Conservation (phyloP, 306 rosid species). For the Dicorynia guianensis region DNA sequence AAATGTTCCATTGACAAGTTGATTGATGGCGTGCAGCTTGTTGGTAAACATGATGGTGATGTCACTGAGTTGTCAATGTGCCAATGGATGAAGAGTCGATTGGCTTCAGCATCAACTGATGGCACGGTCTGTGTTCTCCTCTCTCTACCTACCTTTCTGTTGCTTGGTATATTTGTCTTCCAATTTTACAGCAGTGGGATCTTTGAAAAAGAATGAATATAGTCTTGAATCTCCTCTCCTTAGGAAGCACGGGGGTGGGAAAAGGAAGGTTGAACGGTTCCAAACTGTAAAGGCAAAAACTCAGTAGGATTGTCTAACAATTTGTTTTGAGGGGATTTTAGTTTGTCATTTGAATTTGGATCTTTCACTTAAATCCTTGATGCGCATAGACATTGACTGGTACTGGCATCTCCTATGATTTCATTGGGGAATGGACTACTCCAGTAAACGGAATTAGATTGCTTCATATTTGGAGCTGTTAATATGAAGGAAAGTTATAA, state of each 20-base stretch:
- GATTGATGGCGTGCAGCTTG: slow-evolving; percentile 67
- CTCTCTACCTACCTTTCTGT: slow-evolving; percentile 29
- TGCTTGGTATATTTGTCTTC: slow-evolving; percentile 26
- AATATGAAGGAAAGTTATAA: slow-evolving; percentile 10
- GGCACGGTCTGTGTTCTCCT: slow-evolving; percentile 63
- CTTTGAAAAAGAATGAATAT: slow-evolving; percentile 24
- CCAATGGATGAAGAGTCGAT: slow-evolving; percentile 82
- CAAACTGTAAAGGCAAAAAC: neutral
- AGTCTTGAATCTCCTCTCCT: slow-evolving; percentile 1
- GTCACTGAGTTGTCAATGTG: slow-evolving; percentile 82
- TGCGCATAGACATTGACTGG: neutral
- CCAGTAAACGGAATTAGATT: neutral
- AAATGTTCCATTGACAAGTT: slow-evolving; percentile 66
- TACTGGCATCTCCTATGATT: neutral
- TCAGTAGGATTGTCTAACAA: no score
- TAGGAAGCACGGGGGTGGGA: neutral
- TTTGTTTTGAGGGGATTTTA: neutral
- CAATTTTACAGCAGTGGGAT: slow-evolving; percentile 32
- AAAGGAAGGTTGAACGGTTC: slow-evolving; percentile 5
- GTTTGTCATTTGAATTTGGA: neutral
- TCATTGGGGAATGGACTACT: neutral
- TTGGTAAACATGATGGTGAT: slow-evolving; percentile 71
- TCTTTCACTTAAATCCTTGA: neutral
- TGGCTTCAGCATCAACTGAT: slow-evolving; percentile 79
- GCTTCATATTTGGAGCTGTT: neutral